phyloP scores from a whole-genome alignment of 2,329 filamentous ascomycete genomes.

The Cadophora sp. region DNA sequence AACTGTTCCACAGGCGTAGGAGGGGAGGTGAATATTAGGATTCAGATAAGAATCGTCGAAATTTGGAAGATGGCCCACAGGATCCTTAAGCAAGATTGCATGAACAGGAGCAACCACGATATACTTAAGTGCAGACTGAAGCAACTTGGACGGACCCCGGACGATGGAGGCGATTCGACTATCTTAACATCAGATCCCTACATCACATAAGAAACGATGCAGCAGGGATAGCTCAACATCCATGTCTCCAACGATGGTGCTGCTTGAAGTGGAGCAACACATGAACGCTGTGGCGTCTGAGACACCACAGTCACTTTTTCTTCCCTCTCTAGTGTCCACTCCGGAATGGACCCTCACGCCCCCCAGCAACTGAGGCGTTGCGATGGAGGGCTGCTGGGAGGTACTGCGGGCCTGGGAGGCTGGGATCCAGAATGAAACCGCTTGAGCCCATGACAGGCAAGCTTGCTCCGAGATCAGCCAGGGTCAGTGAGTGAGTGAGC shows the following conservation, averaged over 20 bases:
- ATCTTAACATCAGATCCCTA: conserved; percentile 33
- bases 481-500: conserved; percentile 21
- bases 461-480: conserved; percentile 22
- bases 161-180: conserved; percentile 29
- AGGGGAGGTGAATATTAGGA: conserved; percentile 30
- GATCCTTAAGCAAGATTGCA: conserved; percentile 21
- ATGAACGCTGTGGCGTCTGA: conserved; percentile 39
- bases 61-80: conserved; percentile 33
- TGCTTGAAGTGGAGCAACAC: conserved; percentile 18
- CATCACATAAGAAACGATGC: conserved; percentile 32
- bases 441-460: conserved; percentile 31
- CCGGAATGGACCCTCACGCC: neutral
- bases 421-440: conserved; percentile 36
- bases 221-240: conserved; percentile 28
- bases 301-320: conserved; percentile 29
- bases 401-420: neutral
- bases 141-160: conserved; percentile 24
- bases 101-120: conserved; percentile 29
- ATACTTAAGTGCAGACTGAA: conserved; percentile 33
- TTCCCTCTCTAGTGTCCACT: conserved; percentile 11
- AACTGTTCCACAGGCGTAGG: conserved; percentile 21
- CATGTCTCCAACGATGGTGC: conserved; percentile 25
- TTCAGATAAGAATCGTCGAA: conserved; percentile 23
- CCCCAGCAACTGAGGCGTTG: conserved; percentile 20
- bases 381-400: conserved; percentile 7